Evolutionary conservation across 1,284 basidiomycete species (phyloP).

Genomic region (Tilletia walkeri): DNA sequence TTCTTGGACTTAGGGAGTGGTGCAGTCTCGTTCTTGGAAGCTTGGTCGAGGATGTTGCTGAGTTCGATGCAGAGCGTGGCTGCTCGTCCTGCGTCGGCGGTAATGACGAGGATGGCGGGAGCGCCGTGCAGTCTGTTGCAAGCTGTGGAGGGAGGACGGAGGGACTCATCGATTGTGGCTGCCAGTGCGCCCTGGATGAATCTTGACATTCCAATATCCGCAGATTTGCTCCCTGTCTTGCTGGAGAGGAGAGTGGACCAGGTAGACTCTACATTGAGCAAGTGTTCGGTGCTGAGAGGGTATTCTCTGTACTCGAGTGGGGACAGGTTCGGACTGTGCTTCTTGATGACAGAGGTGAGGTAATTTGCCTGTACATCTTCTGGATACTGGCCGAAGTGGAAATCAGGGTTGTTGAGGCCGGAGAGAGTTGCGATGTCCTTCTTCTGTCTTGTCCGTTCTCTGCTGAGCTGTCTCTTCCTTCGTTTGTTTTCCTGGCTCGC

Average conservation of each 20-base stretch:
- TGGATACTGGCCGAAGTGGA: background rate
- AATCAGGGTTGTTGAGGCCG: background rate
- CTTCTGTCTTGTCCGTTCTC: background rate
- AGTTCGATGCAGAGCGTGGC: background rate
- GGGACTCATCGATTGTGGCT: too few relatives aligned
- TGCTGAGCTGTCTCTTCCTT: background rate
- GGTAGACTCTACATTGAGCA: background rate
- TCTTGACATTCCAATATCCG: background rate
- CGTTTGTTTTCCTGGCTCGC: background rate
- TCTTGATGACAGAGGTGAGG: background rate
- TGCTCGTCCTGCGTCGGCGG: background rate
- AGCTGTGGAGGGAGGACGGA: background rate
- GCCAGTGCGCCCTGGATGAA: background rate
- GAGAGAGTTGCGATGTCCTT: background rate
- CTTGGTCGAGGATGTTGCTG: background rate
- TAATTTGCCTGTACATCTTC: background rate
- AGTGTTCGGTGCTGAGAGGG: background rate
- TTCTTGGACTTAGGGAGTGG: background rate
- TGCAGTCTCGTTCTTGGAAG: background rate
- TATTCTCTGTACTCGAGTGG: background rate
- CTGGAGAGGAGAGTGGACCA: background rate
- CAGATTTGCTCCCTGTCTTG: background rate
- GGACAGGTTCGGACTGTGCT: background rate
- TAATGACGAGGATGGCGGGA: slow-evolving; percentile 3
- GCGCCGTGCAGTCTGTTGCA: background rate